A percentile compares a stretch with the other conserved stretches of the same genome.
These are phyloP conservation scores for Pseudogymnoascus sp. DNA, from an alignment of 2,329 filamentous ascomycete species.

Conservation along the genomic window DNA sequence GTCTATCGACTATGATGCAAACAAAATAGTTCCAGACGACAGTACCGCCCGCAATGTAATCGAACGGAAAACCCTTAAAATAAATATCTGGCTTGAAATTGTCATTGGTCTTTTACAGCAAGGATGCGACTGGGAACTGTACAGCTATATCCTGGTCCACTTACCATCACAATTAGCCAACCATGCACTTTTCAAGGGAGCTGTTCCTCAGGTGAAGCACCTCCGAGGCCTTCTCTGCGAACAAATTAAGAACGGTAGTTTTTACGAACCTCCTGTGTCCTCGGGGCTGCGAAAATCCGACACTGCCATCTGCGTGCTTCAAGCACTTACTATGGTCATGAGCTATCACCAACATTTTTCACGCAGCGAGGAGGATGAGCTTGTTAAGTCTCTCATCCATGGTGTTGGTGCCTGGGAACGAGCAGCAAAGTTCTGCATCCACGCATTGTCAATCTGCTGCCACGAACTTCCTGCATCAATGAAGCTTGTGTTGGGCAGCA, in stretches of 20 bases:
- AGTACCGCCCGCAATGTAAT: conserved; percentile 10
- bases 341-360: conserved; percentile 84
- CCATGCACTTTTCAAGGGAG: conserved; percentile 71
- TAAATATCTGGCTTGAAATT: conserved; percentile 61
- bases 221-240: conserved; percentile 74
- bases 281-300: conserved; percentile 79
- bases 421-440: conserved; percentile 87
- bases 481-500: conserved; percentile 74
- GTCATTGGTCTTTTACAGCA: conserved; percentile 67
- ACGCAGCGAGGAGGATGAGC: conserved; percentile 80
- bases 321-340: conserved; percentile 78
- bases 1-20: conserved; percentile 16
- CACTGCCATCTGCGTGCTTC: conserved; percentile 81
- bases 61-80: conserved; percentile 16
- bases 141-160: conserved; percentile 83
- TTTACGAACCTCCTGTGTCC: conserved; percentile 73
- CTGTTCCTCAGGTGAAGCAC: conserved; percentile 67
- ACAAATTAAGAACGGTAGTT: conserved; percentile 68
- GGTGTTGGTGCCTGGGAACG: conserved; percentile 80
- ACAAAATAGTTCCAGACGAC: conserved; percentile 5
- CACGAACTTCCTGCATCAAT: conserved; percentile 86
- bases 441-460: conserved; percentile 89
- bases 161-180: conserved; percentile 84
- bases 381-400: conserved; percentile 77
- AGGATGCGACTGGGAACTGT: conserved; percentile 81